Evolutionary conservation across 1,139 yeast species (phyloP).

Genomic region (Meyerozyma elateridarum): DNA sequence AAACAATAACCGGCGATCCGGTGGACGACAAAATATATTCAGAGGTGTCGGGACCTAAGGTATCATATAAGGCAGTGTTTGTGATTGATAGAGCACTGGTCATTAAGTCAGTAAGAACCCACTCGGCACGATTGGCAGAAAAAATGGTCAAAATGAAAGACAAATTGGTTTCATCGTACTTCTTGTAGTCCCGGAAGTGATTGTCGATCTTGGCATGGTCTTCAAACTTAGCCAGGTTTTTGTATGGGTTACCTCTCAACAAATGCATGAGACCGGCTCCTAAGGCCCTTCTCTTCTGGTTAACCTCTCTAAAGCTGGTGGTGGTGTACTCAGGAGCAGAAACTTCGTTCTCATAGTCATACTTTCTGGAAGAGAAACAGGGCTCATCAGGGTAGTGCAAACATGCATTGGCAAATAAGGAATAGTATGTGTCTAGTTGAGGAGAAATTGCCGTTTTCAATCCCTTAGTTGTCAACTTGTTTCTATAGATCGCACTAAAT

Average conservation of each 20-base stretch:
- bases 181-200: constrained; percentile 12
- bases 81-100: constrained; percentile 19
- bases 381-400: constrained; percentile 11
- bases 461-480: constrained; percentile 19
- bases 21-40: constrained; percentile 20
- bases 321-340: constrained; percentile 12
- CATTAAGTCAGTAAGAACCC: constrained; percentile 22
- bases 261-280: constrained; percentile 21
- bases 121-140: constrained; percentile 20
- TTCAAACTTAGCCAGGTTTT: constrained; percentile 12
- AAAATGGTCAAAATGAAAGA: constrained; percentile 19
- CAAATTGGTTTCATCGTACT: constrained; percentile 10
- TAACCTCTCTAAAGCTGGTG: constrained; percentile 15
- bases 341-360: constrained; percentile 15
- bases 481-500: constrained; percentile 31
- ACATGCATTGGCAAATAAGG: neutral
- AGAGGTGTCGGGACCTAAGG: constrained; percentile 21
- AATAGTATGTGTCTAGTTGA: neutral
- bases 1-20: constrained; percentile 19
- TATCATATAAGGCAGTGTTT: constrained; percentile 25
- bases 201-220: constrained; percentile 20
- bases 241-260: constrained; percentile 17
- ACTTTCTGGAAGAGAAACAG: constrained; percentile 16
- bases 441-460: constrained; percentile 20
- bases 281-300: constrained; percentile 11